Evolutionary conservation across 2,329 filamentous ascomycete species (phyloP).

Genomic region (Nakataea oryzae): DNA sequence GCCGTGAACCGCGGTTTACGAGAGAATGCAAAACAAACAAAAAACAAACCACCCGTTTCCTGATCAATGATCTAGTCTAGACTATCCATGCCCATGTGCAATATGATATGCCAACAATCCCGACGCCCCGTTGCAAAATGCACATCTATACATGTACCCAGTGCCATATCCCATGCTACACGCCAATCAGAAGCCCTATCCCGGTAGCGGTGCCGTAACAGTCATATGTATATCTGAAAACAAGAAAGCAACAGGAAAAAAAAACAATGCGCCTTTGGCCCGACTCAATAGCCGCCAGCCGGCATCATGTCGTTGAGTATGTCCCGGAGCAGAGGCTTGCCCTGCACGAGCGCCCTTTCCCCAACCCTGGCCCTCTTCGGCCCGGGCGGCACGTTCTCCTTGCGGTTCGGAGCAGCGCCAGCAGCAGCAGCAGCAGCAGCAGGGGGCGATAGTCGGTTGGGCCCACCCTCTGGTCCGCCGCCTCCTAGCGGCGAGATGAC

Average conservation of each 20-base stretch:
- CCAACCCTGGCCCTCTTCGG: constrained; percentile 50
- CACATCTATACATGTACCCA: too few relatives aligned
- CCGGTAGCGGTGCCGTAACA: neutral
- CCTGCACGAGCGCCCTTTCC: constrained; percentile 51
- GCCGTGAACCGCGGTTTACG: too few relatives aligned
- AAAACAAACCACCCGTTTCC: neutral
- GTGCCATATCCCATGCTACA: neutral
- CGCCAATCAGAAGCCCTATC: neutral
- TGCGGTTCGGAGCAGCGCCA: constrained; percentile 13
- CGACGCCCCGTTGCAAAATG: neutral
- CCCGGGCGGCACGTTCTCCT: constrained; percentile 31
- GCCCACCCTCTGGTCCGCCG: neutral
- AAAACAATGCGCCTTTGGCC: neutral
- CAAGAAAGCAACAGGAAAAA: neutral
- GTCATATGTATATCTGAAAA: neutral
- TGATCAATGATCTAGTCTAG: neutral
- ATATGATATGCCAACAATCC: neutral
- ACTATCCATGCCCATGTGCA: too few relatives aligned
- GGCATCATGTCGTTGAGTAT: constrained; percentile 62
- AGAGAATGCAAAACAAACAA: too few relatives aligned
- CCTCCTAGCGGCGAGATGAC: constrained; percentile 11
- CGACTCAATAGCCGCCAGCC: constrained; percentile 7
- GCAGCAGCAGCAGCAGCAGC: neutral
- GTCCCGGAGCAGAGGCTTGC: constrained; percentile 60
- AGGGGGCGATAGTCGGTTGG: neutral